Conservation (phyloP, 2,329 filamentous ascomycete genomes). For the Cercospora berteroae region DNA sequence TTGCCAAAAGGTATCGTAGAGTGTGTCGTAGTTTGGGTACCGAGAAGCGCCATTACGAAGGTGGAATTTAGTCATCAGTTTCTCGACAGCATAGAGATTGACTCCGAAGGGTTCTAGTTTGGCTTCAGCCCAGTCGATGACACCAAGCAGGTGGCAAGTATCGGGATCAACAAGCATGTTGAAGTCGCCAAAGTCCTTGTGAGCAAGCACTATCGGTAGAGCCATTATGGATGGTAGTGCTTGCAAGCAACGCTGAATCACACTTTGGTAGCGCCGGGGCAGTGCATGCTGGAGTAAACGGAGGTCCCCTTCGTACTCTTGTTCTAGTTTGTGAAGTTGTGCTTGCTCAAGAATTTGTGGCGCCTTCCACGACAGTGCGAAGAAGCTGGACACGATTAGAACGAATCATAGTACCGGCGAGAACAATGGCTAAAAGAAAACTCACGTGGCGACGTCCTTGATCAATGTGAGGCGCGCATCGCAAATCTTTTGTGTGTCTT, state of each 20-base stretch:
- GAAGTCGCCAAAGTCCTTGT: not conserved
- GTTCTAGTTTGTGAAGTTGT: not conserved
- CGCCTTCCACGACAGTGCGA: not conserved
- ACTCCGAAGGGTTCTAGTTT: not conserved
- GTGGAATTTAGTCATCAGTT: not conserved
- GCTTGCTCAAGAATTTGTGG: not conserved
- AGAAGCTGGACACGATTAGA: not conserved
- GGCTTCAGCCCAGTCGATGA: not conserved
- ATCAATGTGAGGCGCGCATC: not conserved
- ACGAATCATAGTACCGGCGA: not conserved
- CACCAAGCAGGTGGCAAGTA: not conserved
- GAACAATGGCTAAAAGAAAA: not conserved
- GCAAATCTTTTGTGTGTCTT: not conserved
- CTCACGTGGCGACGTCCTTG: not conserved
- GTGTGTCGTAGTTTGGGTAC: not conserved
- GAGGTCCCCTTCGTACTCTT: not conserved
- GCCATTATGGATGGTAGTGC: not conserved
- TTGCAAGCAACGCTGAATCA: not conserved
- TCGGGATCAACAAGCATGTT: not conserved
- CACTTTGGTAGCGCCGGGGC: not conserved
- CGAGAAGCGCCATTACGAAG: not conserved
- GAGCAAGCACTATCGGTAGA: not conserved
- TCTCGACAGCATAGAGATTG: not conserved
- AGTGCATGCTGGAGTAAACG: not conserved
- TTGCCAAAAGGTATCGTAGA: not conserved